phyloP scores from a whole-genome alignment of 1,284 basidiomycete species.

The Puccinia horiana region DNA sequence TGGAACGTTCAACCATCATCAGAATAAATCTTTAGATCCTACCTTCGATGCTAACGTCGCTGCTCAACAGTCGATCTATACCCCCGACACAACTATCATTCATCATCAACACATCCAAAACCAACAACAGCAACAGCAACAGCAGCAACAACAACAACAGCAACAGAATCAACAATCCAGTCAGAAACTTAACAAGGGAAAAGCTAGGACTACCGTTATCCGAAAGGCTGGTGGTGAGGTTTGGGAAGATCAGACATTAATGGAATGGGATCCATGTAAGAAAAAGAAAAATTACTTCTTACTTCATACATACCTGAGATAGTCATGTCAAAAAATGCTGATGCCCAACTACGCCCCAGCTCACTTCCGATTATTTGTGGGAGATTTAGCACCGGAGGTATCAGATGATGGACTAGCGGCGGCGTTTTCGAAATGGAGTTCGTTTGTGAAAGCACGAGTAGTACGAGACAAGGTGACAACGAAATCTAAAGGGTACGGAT shows the following conservation, averaged over 20 bases:
- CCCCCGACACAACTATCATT: constrained; percentile 52
- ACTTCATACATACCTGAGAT: neutral
- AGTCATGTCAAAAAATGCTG: neutral
- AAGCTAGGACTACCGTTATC: constrained; percentile 77
- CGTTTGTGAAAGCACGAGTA: constrained; percentile 91
- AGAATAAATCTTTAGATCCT: constrained; percentile 26
- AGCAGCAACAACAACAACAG: neutral
- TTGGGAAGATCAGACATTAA: constrained; percentile 95
- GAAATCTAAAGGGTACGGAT: constrained; percentile 88
- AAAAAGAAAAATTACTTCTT: neutral
- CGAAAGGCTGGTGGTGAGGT: constrained; percentile 91
- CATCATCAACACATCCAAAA: neutral
- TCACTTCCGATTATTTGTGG: constrained; percentile 97
- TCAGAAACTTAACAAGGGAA: constrained; percentile 1
- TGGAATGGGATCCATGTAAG: constrained; percentile 95
- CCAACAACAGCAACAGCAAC: constrained; percentile 17
- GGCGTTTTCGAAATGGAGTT: constrained; percentile 83
- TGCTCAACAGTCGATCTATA: constrained; percentile 53
- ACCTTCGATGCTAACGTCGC: constrained; percentile 51
- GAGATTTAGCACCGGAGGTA: constrained; percentile 96
- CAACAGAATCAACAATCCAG: neutral
- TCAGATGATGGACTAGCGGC: constrained; percentile 88
- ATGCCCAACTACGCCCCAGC: constrained; percentile 62
- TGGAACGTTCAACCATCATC: constrained; percentile 31
- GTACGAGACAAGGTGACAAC: constrained; percentile 76